Evolutionary conservation across 306 rosid species (phyloP).

Genomic region (Carpinus viminea): DNA sequence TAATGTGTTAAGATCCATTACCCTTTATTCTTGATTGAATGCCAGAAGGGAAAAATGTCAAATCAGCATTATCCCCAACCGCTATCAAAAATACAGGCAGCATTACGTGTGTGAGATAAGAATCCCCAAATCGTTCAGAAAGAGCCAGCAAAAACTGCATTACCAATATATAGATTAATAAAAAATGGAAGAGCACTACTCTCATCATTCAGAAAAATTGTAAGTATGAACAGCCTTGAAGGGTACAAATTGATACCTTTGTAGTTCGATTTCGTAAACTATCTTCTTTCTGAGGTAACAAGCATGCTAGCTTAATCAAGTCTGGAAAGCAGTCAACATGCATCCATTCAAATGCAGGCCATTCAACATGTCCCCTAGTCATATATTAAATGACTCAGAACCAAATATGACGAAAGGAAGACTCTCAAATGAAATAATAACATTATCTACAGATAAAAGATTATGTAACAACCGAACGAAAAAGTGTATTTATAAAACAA

Average conservation of each 20-base stretch:
- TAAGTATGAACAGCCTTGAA: slow-evolving; percentile 6
- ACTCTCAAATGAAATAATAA: slow-evolving; percentile 24
- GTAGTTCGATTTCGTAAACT: slow-evolving; percentile 72
- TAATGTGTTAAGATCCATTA: slow-evolving; percentile 21
- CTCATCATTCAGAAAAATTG: slow-evolving; percentile 8
- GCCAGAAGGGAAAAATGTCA: slow-evolving; percentile 70
- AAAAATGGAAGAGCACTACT: slow-evolving; percentile 23
- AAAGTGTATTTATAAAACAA: not conserved
- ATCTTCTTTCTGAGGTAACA: slow-evolving; percentile 91
- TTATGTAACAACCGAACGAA: not conserved
- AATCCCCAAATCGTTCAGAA: slow-evolving; percentile 78
- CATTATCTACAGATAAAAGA: slow-evolving; percentile 23
- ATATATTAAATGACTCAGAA: slow-evolving; percentile 35
- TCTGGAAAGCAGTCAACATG: slow-evolving; percentile 87
- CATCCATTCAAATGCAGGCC: slow-evolving; percentile 94
- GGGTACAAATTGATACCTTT: slow-evolving; percentile 53
- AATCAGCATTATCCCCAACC: slow-evolving; percentile 72
- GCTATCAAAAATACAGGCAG: slow-evolving; percentile 82
- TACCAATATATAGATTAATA: slow-evolving; percentile 34
- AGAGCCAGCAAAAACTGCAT: slow-evolving; percentile 85
- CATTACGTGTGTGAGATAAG: slow-evolving; percentile 78
- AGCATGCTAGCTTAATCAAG: slow-evolving; percentile 78
- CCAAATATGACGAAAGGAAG: slow-evolving; percentile 29
- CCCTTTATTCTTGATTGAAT: slow-evolving; percentile 80
- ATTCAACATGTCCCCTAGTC: slow-evolving; percentile 71